Evolutionary conservation across 495 filamentous ascomycete genomes (phyloP).

Genomic region (Aspergillus coremiiformis): DNA sequence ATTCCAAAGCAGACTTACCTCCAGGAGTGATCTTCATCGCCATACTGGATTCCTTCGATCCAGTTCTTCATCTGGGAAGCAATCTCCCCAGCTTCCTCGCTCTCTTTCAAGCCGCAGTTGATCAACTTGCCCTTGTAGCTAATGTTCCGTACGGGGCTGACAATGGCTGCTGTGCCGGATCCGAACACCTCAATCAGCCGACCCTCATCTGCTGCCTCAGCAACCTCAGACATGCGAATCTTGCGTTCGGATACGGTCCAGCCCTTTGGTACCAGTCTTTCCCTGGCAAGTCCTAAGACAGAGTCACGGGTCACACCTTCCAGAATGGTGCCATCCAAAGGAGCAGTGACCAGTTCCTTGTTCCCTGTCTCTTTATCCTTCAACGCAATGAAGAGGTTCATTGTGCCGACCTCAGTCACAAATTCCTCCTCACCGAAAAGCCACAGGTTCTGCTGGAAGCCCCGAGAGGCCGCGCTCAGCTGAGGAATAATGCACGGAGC

Average conservation of each 20-base stretch:
- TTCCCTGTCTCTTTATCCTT: slow-evolving; percentile 74
- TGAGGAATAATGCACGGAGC: slow-evolving; percentile 94
- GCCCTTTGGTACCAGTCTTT: slow-evolving; percentile 74
- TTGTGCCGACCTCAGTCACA: slow-evolving; percentile 93
- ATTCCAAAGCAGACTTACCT: neutral
- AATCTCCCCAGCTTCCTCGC: slow-evolving; percentile 80
- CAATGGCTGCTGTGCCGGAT: slow-evolving; percentile 73
- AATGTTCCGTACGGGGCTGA: slow-evolving; percentile 74
- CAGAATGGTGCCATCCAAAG: slow-evolving; percentile 93
- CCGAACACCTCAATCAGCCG: slow-evolving; percentile 89
- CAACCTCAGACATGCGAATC: slow-evolving; percentile 77
- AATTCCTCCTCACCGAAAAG: slow-evolving; percentile 90
- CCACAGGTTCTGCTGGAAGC: slow-evolving; percentile 98
- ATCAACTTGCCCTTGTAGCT: slow-evolving; percentile 74
- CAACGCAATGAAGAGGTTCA: slow-evolving; percentile 90
- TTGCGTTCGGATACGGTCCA: slow-evolving; percentile 86
- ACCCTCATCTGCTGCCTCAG: slow-evolving; percentile 73
- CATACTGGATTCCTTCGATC: slow-evolving; percentile 94
- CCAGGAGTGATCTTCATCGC: slow-evolving; percentile 75
- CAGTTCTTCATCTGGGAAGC: slow-evolving; percentile 83
- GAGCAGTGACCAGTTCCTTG: slow-evolving; percentile 86
- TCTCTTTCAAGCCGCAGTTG: slow-evolving; percentile 66
- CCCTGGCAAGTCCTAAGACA: slow-evolving; percentile 72
- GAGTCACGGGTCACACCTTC: slow-evolving; percentile 90
- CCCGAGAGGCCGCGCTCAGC: slow-evolving; percentile 75